Base-by-base conservation (phyloP, 805 yeast species). In the Nakazawaea wyomingensis region DNA sequence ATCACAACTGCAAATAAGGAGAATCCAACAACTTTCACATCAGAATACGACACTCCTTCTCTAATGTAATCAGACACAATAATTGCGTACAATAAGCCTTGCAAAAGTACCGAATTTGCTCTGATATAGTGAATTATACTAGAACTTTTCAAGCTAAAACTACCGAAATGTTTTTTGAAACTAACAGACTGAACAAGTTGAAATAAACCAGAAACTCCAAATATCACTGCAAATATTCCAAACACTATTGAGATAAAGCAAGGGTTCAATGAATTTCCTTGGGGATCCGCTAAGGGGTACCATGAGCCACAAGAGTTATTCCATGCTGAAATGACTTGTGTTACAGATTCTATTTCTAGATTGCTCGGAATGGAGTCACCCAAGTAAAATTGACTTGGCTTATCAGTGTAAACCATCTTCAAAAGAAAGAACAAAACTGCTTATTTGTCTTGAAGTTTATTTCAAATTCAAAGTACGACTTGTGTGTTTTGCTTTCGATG, bases 171-270 rank as follows among this genome's bases (percentile, higher is more conserved):
- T 21, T 40, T 42, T 18, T 33, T 35, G n/a, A 27, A 37, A 4
- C 46, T 5, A 0, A 48, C 2, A 8, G 45, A 40, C 9, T 48
- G 32, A 2, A 39, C 4, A 9, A 59, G 37, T 26, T 62, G 64
- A 17, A 35, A 48, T 1, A 50, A 14, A 5, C 61, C 65, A 3
- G 46, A 5, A 4, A 53, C 4, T 0, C 39, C 44, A 13, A 54
- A 47, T 0, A 48, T 3, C 1, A 37, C 14, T 1, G 60, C 34
- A 2, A 45, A 20, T 4, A 22, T n/a, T 1, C 39, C 44, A 33
- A 50, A 48, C 5, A 55, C 33, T 13, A 54, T 19, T 1, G 59
- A 50, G 5, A 59, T 41, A 48, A 64, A 64, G 41, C 66, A 61
- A 6, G 61, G 60, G 17, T 51, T 59, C 35, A 64, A 34, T 1